Percentiles rank a stretch among this genome's conserved stretches.
These are phyloP conservation scores for Ogataea hybrid DNA, from an alignment of 1,139 yeast species.

Conservation along the genomic window DNA sequence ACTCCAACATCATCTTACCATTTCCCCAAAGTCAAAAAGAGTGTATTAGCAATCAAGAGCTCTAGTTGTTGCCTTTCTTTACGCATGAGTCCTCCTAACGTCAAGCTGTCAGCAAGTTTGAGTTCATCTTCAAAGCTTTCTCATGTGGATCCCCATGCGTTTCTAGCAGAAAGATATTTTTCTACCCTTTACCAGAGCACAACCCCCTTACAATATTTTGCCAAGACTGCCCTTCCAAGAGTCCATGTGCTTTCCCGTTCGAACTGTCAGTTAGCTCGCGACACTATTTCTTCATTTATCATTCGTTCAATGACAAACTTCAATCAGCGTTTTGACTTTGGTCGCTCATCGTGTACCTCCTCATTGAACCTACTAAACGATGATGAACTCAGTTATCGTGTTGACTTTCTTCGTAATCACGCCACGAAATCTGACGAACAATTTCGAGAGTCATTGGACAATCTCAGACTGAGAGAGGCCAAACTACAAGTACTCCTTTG, in stretches of 20 bases:
- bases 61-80: no score
- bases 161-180: slow-evolving; percentile 26
- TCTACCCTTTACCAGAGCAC: slow-evolving; percentile 23
- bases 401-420: background rate
- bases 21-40: slow-evolving; percentile 1
- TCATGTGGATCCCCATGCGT: slow-evolving; percentile 26
- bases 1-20: background rate
- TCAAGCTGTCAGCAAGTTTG: background rate
- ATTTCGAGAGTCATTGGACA: slow-evolving; percentile 10
- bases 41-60: background rate
- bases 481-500: slow-evolving; percentile 29
- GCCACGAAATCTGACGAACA: slow-evolving; percentile 4
- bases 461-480: slow-evolving; percentile 27
- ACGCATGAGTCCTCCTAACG: no score
- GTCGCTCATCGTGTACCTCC: slow-evolving; percentile 3
- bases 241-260: slow-evolving; percentile 27
- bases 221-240: slow-evolving; percentile 30
- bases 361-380: slow-evolving; percentile 11
- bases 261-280: slow-evolving; percentile 19
- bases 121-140: slow-evolving; percentile 8
- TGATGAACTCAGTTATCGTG: slow-evolving; percentile 17
- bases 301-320: slow-evolving; percentile 21
- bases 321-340: slow-evolving; percentile 21
- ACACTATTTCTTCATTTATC: slow-evolving; percentile 21
- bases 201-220: slow-evolving; percentile 27